Conservation (phyloP, 2,329 filamentous ascomycete species). For the Ramichloridium luteum region DNA sequence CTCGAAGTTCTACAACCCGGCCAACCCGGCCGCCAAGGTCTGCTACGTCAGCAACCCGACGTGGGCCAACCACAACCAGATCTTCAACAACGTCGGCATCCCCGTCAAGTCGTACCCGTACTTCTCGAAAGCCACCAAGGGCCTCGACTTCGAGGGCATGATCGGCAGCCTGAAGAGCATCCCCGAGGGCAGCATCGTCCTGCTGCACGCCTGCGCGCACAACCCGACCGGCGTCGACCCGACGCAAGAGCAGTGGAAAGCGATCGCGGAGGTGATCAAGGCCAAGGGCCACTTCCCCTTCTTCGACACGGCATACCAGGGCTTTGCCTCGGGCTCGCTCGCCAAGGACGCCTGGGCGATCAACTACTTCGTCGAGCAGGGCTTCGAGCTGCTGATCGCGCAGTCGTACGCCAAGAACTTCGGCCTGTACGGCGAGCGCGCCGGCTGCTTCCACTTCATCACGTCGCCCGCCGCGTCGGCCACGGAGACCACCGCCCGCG, state of each 20-base stretch:
- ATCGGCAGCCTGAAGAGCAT: constrained; percentile 56
- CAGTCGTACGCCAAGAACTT: constrained; percentile 46
- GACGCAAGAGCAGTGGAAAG: constrained; percentile 84
- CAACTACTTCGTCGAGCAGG: constrained; percentile 84
- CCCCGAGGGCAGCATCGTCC: constrained; percentile 68
- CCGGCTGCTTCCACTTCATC: constrained; percentile 91
- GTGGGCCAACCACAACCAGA: constrained; percentile 98
- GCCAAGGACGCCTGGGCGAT: constrained; percentile 80
- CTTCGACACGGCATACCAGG: constrained; percentile 97
- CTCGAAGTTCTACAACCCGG: constrained; percentile 66
- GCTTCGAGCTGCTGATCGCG: constrained; percentile 53
- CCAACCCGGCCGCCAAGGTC: constrained; percentile 48
- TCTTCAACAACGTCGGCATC: constrained; percentile 83
- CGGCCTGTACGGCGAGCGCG: constrained; percentile 90
- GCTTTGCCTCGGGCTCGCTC: constrained; percentile 87
- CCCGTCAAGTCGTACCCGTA: constrained; percentile 79
- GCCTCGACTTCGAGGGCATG: constrained; percentile 87
- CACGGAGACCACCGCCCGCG: constrained; percentile 44
- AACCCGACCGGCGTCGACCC: constrained; percentile 97
- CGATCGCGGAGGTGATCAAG: constrained; percentile 67
- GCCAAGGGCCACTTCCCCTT: constrained; percentile 85
- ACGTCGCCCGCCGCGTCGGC: constrained; percentile 60
- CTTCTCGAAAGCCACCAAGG: constrained; percentile 78
- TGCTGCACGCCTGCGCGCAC: constrained; percentile 92
- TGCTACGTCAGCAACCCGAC: constrained; percentile 92